Evolutionary conservation across 768 basidiomycete species (phyloP), one percentile per base, ranked within the genome.

Genomic region (Russula abietina): DNA sequence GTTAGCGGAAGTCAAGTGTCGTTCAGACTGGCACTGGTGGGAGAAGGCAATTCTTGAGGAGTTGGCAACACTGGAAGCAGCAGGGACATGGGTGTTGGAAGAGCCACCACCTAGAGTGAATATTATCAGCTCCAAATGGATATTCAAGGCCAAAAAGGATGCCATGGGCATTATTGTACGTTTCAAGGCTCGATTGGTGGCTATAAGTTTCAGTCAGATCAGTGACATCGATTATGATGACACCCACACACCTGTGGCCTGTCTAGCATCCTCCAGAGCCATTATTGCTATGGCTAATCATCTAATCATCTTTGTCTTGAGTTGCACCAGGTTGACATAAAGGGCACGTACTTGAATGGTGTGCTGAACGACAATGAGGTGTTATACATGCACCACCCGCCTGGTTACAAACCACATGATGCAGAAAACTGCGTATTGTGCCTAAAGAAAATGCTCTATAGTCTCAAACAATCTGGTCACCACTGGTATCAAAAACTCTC

Each of bases 171-270:
- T 64, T 0, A 56, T 74, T 33, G 57, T 54, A 0, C 43, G 67
- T 0, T 72, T 73, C 68, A 76, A 78, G 59, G 75, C 70, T 0
- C 60, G 73, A 12, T 68, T 78, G 8, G 75, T 76, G 7, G 74
- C 75, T 0, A 68, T 72, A 41, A 75, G 77, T 1, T 75, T 72
- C 68, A 58, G 69, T 0, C 78, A 78, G 60, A 63, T 70, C 1
- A 65, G 61, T 5, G 16, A 26, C 2, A 5, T 49, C 14, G 5
- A 49, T 9, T 43, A n/a, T 7, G 19, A 43, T 7, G 41, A 43
- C 8, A 43, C 41, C 6, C n/a, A 43, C 19, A 4, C 41, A 41
- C 39, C 39, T 17, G 39, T 41, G 16, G 39, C 39, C 17, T 5
- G 16, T 1, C 17, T 41, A 14, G 19, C 41, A 43, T 43, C 41